A percentile compares a stretch with the other conserved stretches of the same genome.
phyloP scores from a whole-genome alignment of 345 rosid species.

The Adansonia digitata region DNA sequence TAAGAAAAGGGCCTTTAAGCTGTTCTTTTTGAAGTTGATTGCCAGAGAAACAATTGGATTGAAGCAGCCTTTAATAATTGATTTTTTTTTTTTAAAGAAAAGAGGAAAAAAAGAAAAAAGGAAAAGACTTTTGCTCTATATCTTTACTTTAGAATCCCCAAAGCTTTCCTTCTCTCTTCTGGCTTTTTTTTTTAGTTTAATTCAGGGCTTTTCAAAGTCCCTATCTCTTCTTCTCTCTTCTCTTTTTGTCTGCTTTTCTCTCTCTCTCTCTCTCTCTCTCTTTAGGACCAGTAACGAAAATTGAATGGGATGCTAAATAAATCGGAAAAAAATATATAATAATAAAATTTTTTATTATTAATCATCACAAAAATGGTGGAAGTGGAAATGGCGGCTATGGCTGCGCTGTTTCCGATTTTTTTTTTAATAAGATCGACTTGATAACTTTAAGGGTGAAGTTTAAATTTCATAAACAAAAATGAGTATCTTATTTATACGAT shows the following conservation, averaged over 20 bases:
- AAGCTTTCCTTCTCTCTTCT: not conserved
- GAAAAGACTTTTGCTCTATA: not conserved
- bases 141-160: conserved; percentile 25
- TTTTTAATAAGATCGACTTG: no score
- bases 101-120: not conserved
- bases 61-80: conserved; percentile 30
- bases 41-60: conserved; percentile 7
- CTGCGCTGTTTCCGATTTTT: conserved; percentile 39
- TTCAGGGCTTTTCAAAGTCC: conserved; percentile 21
- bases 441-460: no score
- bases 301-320: not conserved
- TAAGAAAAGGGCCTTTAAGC: not conserved
- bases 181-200: conserved; percentile 7
- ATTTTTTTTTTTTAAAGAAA: not conserved
- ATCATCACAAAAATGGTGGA: conserved; percentile 13
- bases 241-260: not conserved
- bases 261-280: not conserved
- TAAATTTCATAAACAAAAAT: no score
- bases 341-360: not conserved
- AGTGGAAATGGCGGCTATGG: conserved; percentile 68
- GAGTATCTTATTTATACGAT: no score
- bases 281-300: not conserved
- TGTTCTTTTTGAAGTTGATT: conserved; percentile 15
- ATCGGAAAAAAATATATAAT: not conserved
- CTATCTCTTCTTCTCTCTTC: conserved; percentile 14